Conservation (phyloP, 2,329 filamentous ascomycete species). For the Phyllosticta citribraziliensis region DNA sequence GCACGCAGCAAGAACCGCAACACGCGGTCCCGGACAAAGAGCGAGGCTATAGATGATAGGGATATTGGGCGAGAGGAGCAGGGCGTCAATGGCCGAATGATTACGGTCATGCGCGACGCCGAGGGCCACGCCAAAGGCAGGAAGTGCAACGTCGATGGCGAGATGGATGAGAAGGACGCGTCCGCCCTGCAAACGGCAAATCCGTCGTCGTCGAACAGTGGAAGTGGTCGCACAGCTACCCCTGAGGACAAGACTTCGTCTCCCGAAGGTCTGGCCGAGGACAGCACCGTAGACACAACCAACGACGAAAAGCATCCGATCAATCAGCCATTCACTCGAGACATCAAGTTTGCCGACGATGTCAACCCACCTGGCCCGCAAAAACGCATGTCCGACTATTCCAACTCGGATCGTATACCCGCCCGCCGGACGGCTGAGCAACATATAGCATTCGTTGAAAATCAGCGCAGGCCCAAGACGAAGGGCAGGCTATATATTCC, state of each 20-base stretch:
- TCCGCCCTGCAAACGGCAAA: background rate
- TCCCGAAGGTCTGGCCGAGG: background rate
- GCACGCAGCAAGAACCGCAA: slow-evolving; percentile 52
- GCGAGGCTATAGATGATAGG: slow-evolving; percentile 35
- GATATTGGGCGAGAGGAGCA: slow-evolving; percentile 41
- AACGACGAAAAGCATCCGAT: background rate
- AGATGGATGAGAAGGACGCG: slow-evolving; percentile 41
- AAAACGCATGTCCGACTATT: slow-evolving; percentile 39
- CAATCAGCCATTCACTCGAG: slow-evolving; percentile 25
- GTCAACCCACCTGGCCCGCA: slow-evolving; percentile 47
- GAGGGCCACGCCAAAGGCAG: slow-evolving; percentile 41
- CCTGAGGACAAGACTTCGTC: slow-evolving; percentile 14
- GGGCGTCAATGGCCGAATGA: slow-evolving; percentile 56
- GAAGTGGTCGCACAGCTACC: slow-evolving; percentile 33
- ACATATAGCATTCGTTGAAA: slow-evolving; percentile 80
- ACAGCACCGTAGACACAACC: background rate
- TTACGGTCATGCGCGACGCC: slow-evolving; percentile 54
- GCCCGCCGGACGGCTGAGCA: slow-evolving; percentile 54
- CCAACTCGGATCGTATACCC: slow-evolving; percentile 40
- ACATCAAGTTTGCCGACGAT: slow-evolving; percentile 61
- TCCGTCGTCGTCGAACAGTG: slow-evolving; percentile 35
- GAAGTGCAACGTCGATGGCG: slow-evolving; percentile 39
- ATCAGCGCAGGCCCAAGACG: slow-evolving; percentile 64
- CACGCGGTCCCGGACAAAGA: slow-evolving; percentile 47
- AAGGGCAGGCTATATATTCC: slow-evolving; percentile 77